Evolutionary conservation across 140 eudicot species (phyloP).

Genomic region (Cichorium intybus): DNA sequence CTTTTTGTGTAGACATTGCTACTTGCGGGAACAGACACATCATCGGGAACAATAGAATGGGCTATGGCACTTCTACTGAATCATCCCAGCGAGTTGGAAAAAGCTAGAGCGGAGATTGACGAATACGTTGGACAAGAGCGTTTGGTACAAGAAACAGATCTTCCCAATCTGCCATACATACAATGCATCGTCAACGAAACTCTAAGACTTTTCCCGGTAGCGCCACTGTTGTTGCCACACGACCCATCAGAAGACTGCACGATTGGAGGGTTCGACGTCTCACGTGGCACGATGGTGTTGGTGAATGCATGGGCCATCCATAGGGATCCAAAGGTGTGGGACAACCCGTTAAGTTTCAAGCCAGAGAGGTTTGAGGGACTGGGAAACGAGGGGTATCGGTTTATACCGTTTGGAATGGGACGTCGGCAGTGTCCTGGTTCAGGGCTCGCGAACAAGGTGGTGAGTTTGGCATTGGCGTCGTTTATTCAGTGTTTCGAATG

Average conservation of each 20-base stretch:
- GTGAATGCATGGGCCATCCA: slow-evolving; percentile 71
- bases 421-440: slow-evolving; percentile 47
- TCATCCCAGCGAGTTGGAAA: slow-evolving; percentile 39
- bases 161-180: slow-evolving; percentile 53
- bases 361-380: slow-evolving; percentile 41
- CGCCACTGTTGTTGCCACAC: slow-evolving; percentile 59
- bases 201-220: slow-evolving; percentile 48
- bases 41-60: slow-evolving; percentile 40
- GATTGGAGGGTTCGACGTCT: slow-evolving; percentile 48
- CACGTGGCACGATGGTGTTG: slow-evolving; percentile 48
- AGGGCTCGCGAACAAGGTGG: slow-evolving; percentile 27
- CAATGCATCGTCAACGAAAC: slow-evolving; percentile 53
- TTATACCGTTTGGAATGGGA: slow-evolving; percentile 45
- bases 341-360: slow-evolving; percentile 34
- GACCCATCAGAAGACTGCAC: slow-evolving; percentile 51
- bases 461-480: slow-evolving; percentile 28
- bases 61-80: slow-evolving; percentile 47
- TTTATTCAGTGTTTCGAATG: slow-evolving; percentile 50
- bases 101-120: slow-evolving; percentile 48
- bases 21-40: slow-evolving; percentile 35
- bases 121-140: slow-evolving; percentile 33
- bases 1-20: slow-evolving; percentile 26
- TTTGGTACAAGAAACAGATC: slow-evolving; percentile 44
- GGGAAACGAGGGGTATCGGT: slow-evolving; percentile 22
- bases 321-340: slow-evolving; percentile 40